Evolutionary conservation across 192 early-diverging fungal species (phyloP).

Genomic region (Coemansia sp.): DNA sequence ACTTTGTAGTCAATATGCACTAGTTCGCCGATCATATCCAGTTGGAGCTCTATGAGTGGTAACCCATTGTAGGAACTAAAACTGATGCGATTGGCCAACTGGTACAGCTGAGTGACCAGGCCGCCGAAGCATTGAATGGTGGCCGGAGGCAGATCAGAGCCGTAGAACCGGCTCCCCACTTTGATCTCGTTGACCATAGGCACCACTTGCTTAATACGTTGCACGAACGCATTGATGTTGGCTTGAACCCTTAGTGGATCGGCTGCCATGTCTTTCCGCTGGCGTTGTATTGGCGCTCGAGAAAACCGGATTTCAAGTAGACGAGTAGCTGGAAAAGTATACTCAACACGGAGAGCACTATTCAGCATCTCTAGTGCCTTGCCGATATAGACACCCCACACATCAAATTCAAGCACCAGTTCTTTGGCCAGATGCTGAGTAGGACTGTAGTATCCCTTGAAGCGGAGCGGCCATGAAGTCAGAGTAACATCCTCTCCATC

Average conservation of each 20-base stretch:
- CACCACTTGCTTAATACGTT: not conserved
- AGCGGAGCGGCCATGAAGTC: not conserved
- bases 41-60: not conserved
- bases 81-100: not conserved
- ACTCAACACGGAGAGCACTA: not conserved
- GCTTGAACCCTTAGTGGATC: not conserved
- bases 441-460: not conserved
- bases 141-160: not conserved
- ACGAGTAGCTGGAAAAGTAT: not conserved
- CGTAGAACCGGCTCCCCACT: not conserved
- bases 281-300: not conserved
- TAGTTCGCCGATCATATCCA: not conserved
- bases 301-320: not conserved
- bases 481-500: not conserved
- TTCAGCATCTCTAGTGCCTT: slow-evolving; percentile 3
- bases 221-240: not conserved
- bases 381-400: not conserved
- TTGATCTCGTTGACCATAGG: not conserved
- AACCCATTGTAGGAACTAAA: not conserved
- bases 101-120: not conserved
- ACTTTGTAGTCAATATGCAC: not conserved
- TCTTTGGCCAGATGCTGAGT: not conserved
- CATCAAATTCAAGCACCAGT: not conserved
- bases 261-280: not conserved
- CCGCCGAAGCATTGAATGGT: not conserved